Evolutionary conservation across 2,329 filamentous ascomycete species (phyloP).

Genomic region (Fusarium napiforme): DNA sequence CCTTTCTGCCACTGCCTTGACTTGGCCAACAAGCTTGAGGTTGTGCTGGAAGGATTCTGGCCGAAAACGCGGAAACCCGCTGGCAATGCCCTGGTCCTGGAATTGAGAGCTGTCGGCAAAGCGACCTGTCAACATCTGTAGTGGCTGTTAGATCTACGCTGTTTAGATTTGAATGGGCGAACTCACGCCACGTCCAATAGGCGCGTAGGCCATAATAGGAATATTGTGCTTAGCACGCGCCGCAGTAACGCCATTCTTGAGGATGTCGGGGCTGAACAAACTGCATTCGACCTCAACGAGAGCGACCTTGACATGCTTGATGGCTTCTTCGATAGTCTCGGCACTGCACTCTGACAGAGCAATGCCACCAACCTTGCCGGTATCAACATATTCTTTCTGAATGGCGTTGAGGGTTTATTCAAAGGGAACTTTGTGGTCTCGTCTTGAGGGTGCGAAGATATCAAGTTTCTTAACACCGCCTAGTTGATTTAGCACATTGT

Average conservation of each 20-base stretch:
- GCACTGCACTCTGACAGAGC: constrained; percentile 64
- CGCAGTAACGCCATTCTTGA: constrained; percentile 62
- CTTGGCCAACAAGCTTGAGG: constrained; percentile 66
- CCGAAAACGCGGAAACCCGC: constrained; percentile 67
- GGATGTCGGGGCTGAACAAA: constrained; percentile 59
- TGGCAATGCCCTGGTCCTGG: constrained; percentile 35
- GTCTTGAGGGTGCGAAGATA: constrained; percentile 68
- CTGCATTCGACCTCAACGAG: constrained; percentile 67
- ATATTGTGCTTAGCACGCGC: constrained; percentile 73
- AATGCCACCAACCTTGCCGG: constrained; percentile 63
- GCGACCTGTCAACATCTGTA: constrained; percentile 46
- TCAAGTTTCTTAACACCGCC: constrained; percentile 70
- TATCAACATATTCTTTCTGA: constrained; percentile 60
- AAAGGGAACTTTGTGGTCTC: constrained; percentile 62
- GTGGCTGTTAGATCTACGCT: constrained; percentile 15
- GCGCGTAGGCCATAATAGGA: constrained; percentile 77
- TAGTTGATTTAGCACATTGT: constrained; percentile 63
- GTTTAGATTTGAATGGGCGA: neutral
- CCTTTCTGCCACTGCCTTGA: constrained; percentile 67
- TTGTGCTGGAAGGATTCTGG: constrained; percentile 72
- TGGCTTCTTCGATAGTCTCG: constrained; percentile 60
- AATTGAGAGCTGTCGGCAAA: constrained; percentile 43
- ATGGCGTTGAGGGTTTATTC: constrained; percentile 57
- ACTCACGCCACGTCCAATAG: constrained; percentile 68
- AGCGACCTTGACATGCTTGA: constrained; percentile 56